Base-by-base conservation (phyloP, 306 rosid species). In the Mimosa bimucronata region DNA sequence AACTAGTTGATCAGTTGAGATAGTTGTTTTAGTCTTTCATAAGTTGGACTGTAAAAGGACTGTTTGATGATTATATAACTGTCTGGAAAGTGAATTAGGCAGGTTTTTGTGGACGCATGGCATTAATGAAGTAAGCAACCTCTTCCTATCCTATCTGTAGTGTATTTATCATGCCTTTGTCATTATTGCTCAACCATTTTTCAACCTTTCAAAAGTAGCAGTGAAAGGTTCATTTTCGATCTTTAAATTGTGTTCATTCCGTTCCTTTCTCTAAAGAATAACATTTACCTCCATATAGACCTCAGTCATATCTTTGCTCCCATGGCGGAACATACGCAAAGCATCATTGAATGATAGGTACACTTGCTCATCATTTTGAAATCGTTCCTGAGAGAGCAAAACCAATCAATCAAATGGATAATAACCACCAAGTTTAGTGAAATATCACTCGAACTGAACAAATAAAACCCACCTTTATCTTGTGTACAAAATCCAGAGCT, bases 311-410 rank as follows among this genome's bases (percentile, higher is more conserved):
- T 83, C 83, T 83, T 81, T 91, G 81, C 72, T 34, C 38, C 38
- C 38, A 34, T 34, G 3, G 38, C 87, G n/a, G n/a, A n/a, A n/a
- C n/a, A n/a, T n/a, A n/a, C n/a, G n/a, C n/a, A n/a, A n/a, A n/a
- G n/a, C n/a, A n/a, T n/a, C n/a, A n/a, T n/a, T n/a, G 50, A 93
- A 93, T 64, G 90, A 84, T 50, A 78, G 83, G 75, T 86, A 91
- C 26, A 83, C 88, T 28, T 9, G 79, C 19, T 62, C 85, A 79
- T 93, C 87, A 10, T 80, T 84, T 80, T 87, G 87, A 48, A 93
- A 91, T 5, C 94, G 91, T 61, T 79, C 77, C 97, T 91, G 88
- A 73, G 71, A 18, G 40, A 75, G 5, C 21, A 52, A 75, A 21
- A 78, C 29, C 58, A 16, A 52, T 31, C 73, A 57, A 29, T 70